Evolutionary conservation across 2,329 filamentous ascomycete species (phyloP).

Genomic region (Aotearoamyces nothofagi): DNA sequence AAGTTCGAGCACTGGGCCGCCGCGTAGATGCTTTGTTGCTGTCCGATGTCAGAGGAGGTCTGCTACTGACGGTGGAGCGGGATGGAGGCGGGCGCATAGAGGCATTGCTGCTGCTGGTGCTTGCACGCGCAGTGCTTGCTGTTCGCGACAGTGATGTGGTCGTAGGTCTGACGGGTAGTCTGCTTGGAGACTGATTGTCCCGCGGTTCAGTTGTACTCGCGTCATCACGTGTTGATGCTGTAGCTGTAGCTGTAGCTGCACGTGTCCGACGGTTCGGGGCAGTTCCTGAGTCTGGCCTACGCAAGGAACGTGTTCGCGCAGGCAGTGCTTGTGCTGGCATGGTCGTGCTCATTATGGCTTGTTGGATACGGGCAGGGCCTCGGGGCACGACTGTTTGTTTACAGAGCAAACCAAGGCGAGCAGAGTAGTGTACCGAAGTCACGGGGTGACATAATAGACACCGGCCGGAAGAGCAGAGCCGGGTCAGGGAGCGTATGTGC

Average conservation of each 20-base stretch:
- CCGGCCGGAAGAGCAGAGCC: too few species aligned
- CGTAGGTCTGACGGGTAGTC: background rate
- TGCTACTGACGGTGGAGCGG: background rate
- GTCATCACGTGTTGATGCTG: background rate
- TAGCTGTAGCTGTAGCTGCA: background rate
- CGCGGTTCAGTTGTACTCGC: background rate
- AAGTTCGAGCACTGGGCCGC: background rate
- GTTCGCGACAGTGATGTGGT: background rate
- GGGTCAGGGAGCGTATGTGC: too few species aligned
- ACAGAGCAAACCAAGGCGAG: too few species aligned
- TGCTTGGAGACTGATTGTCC: background rate
- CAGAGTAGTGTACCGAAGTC: too few species aligned
- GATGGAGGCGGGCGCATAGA: conserved; percentile 2
- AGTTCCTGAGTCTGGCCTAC: conserved; percentile 1
- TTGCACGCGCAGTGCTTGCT: background rate
- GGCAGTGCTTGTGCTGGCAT: too few species aligned
- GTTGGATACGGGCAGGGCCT: too few species aligned
- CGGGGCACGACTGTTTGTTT: too few species aligned
- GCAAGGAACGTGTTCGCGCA: background rate
- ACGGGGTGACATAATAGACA: too few species aligned
- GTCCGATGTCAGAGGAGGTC: conserved; percentile 2
- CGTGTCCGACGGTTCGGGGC: background rate
- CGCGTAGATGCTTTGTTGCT: conserved; percentile 1
- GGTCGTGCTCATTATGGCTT: too few species aligned
- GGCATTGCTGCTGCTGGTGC: conserved; percentile 1